phyloP scores from a whole-genome alignment of 1,139 yeast genomes.

The Suhomyces coccinellae region DNA sequence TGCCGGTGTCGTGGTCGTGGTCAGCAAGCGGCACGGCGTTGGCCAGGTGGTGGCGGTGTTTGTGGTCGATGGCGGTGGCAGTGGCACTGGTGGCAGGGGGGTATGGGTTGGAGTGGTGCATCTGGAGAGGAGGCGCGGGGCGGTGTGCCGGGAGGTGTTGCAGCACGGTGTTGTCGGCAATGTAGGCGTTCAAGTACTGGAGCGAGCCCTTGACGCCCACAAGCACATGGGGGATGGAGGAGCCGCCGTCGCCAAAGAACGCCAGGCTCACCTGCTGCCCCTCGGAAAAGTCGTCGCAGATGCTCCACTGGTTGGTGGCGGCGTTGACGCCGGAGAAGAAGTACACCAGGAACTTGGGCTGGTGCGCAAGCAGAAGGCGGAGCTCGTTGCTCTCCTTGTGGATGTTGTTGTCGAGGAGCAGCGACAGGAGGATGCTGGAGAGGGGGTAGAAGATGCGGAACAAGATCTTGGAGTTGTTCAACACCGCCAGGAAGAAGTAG shows the following conservation, averaged over 20 bases:
- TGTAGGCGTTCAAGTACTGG: conserved; percentile 53
- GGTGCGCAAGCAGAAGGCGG: conserved; percentile 50
- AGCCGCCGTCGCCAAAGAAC: conserved; percentile 53
- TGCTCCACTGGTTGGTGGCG: conserved; percentile 70
- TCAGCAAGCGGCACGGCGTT: conserved; percentile 15
- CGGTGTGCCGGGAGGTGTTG: conserved; percentile 8
- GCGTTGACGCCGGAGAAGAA: conserved; percentile 54
- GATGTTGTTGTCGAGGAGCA: conserved; percentile 49
- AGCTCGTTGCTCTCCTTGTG: conserved; percentile 50
- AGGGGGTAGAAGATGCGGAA: conserved; percentile 72
- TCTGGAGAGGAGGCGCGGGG: conserved; percentile 2
- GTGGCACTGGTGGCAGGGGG: conserved; percentile 14
- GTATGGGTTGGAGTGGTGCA: conserved; percentile 12
- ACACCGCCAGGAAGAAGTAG: conserved; percentile 70
- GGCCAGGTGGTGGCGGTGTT: conserved; percentile 16
- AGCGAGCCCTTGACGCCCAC: conserved; percentile 56
- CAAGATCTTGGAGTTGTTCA: conserved; percentile 63
- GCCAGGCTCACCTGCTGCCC: conserved; percentile 78
- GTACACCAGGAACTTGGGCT: conserved; percentile 77
- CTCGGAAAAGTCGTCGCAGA: conserved; percentile 80
- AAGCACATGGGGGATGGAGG: conserved; percentile 51
- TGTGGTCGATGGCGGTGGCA: conserved; percentile 8
- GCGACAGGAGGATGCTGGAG: conserved; percentile 45
- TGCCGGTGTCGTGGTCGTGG: conserved; percentile 15
- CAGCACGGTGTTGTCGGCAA: conserved; percentile 41